Conservation (phyloP, 2,329 filamentous ascomycete species). For the Fusarium circinatum region DNA sequence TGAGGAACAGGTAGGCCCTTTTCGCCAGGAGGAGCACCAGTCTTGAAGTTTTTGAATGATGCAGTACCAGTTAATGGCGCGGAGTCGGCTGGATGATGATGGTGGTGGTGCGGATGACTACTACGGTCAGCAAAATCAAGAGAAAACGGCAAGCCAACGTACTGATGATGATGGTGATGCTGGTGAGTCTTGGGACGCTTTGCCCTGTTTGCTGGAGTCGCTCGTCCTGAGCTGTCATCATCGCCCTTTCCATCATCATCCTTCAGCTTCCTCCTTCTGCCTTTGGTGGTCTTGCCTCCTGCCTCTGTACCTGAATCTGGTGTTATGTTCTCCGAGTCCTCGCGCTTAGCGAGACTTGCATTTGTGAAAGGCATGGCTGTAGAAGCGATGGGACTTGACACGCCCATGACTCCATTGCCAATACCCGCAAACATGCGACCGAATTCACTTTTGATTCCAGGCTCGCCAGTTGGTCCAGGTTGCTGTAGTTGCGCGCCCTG, state of each 20-base stretch:
- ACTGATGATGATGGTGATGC: slow-evolving; percentile 77
- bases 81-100: slow-evolving; percentile 61
- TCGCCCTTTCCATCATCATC: slow-evolving; percentile 77
- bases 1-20: slow-evolving; percentile 54
- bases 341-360: slow-evolving; percentile 59
- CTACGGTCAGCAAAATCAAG: slow-evolving; percentile 34
- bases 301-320: slow-evolving; percentile 58
- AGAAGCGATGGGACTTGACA: slow-evolving; percentile 62
- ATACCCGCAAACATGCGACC: slow-evolving; percentile 97
- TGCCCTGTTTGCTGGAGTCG: slow-evolving; percentile 67
- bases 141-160: slow-evolving; percentile 46
- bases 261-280: slow-evolving; percentile 76
- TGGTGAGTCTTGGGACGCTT: slow-evolving; percentile 75
- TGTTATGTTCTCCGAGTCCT: slow-evolving; percentile 59
- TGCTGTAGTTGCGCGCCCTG: slow-evolving; percentile 89
- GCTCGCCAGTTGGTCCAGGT: slow-evolving; percentile 81
- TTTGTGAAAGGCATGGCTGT: slow-evolving; percentile 58
- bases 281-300: slow-evolving; percentile 57
- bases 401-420: slow-evolving; percentile 66
- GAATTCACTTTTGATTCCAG: slow-evolving; percentile 93
- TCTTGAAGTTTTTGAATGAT: slow-evolving; percentile 63
- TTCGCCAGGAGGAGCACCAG: slow-evolving; percentile 56
- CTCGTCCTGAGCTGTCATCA: slow-evolving; percentile 72
- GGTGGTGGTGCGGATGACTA: slow-evolving; percentile 67
- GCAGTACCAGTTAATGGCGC: slow-evolving; percentile 55